A percentile compares a stretch with the other conserved stretches of the same genome.
Conservation (phyloP, 495 filamentous ascomycete species). For the Neurospora sp. region DNA sequence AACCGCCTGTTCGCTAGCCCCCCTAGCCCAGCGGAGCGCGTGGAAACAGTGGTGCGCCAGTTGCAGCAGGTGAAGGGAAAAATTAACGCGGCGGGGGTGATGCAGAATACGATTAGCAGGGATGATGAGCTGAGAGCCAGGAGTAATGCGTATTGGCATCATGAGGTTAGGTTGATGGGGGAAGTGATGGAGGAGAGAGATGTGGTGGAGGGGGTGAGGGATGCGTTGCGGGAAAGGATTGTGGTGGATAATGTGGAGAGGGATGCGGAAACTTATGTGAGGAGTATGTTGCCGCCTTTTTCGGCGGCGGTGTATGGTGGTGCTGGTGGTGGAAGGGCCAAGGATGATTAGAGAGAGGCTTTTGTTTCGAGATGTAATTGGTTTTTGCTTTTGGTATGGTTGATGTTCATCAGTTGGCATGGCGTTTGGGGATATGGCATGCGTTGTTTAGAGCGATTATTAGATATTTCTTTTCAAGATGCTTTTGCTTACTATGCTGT, state of each 20-base stretch:
- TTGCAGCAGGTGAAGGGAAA: constrained; percentile 32
- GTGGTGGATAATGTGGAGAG: constrained; percentile 36
- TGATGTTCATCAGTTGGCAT: not conserved
- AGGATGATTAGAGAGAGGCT: not conserved
- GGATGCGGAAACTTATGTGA: constrained; percentile 46
- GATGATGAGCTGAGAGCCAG: constrained; percentile 41
- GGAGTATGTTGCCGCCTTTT: constrained; percentile 29
- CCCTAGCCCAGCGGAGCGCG: constrained; percentile 33
- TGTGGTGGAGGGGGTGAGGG: constrained; percentile 46
- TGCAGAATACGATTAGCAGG: constrained; percentile 44
- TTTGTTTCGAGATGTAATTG: not conserved
- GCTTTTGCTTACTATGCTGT: not conserved
- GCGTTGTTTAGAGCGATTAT: not conserved
- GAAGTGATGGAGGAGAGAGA: constrained; percentile 52
- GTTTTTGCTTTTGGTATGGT: not conserved
- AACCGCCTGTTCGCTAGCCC: constrained; percentile 49
- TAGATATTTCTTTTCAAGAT: not conserved
- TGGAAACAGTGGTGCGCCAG: constrained; percentile 31
- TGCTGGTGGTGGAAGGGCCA: not conserved
- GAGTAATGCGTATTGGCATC: constrained; percentile 39
- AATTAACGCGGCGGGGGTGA: constrained; percentile 40
- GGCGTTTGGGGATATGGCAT: not conserved
- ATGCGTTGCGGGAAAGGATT: constrained; percentile 41
- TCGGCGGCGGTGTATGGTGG: constrained; percentile 6
- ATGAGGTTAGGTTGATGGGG: constrained; percentile 43